Percentiles rank a stretch among this genome's conserved stretches.
Evolutionary conservation across 1,284 basidiomycete species (phyloP).

Genomic region (Ganoderma meredithae): DNA sequence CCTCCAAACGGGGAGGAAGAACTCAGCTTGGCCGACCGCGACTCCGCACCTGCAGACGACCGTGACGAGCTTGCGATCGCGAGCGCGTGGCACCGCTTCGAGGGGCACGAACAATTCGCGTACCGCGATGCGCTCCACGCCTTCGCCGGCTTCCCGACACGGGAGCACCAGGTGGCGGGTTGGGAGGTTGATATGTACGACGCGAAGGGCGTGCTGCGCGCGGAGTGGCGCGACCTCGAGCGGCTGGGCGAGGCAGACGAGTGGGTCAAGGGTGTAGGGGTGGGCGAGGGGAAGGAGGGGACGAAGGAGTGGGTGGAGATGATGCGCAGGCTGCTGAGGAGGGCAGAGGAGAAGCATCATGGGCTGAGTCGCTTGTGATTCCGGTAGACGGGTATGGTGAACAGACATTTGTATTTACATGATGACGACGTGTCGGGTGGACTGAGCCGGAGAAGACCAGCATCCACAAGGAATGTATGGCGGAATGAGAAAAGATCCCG

Average conservation of each 20-base stretch:
- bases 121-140: conserved; percentile 67
- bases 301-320: conserved; percentile 69
- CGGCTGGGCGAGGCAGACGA: conserved; percentile 58
- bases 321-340: conserved; percentile 55
- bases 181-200: conserved; percentile 69
- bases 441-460: no score
- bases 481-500: neutral
- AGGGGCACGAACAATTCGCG: conserved; percentile 63
- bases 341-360: conserved; percentile 42
- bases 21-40: neutral
- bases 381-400: neutral
- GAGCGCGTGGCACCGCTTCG: conserved; percentile 62
- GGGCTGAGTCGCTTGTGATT: conserved; percentile 25
- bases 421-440: neutral
- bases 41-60: conserved; percentile 7
- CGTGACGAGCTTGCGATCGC: conserved; percentile 47
- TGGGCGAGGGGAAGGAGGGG: conserved; percentile 48
- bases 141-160: conserved; percentile 45
- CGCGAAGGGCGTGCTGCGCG: conserved; percentile 56
- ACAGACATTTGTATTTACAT: no score
- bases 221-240: conserved; percentile 67
- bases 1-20: neutral
- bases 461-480: neutral
- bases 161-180: conserved; percentile 46
- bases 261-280: conserved; percentile 70